Conservation (phyloP, 2,329 filamentous ascomycete species). For the Pseudocercospora vitis region DNA sequence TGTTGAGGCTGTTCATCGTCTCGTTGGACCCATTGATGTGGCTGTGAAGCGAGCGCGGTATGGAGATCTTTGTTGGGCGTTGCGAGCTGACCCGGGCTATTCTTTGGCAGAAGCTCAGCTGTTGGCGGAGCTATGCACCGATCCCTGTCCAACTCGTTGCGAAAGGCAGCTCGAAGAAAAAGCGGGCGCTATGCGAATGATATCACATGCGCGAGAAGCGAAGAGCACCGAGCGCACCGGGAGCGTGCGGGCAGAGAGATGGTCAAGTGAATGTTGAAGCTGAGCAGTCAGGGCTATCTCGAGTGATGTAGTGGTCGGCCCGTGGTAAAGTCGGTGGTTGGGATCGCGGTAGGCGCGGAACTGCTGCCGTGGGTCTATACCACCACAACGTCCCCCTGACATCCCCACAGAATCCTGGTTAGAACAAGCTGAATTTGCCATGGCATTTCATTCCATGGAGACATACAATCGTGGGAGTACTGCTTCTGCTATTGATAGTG, state of each 20-base stretch:
- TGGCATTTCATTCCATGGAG: too few species aligned
- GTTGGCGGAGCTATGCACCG: not conserved
- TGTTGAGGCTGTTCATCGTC: conserved; percentile 95
- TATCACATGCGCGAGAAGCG: conserved; percentile 1
- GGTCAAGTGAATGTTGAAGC: not conserved
- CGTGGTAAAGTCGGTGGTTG: not conserved
- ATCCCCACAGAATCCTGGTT: too few species aligned
- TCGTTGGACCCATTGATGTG: conserved; percentile 21
- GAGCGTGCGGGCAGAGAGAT: not conserved
- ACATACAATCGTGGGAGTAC: too few species aligned
- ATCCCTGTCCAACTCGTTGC: not conserved
- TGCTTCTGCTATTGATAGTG: too few species aligned
- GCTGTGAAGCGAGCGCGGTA: not conserved
- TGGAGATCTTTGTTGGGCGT: too few species aligned
- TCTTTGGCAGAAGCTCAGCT: not conserved
- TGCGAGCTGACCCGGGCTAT: not conserved
- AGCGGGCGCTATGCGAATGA: not conserved
- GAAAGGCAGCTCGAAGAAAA: not conserved
- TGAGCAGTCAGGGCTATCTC: too few species aligned
- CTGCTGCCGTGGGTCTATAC: too few species aligned
- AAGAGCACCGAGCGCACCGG: not conserved
- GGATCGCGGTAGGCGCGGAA: not conserved
- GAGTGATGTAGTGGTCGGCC: too few species aligned
- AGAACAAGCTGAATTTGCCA: too few species aligned
- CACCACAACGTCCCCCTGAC: too few species aligned